Evolutionary conservation across 2,329 filamentous ascomycete genomes (phyloP), one percentile per base, ranked within the genome.

Genomic region (Nannizziopsis arthrosporioides): DNA sequence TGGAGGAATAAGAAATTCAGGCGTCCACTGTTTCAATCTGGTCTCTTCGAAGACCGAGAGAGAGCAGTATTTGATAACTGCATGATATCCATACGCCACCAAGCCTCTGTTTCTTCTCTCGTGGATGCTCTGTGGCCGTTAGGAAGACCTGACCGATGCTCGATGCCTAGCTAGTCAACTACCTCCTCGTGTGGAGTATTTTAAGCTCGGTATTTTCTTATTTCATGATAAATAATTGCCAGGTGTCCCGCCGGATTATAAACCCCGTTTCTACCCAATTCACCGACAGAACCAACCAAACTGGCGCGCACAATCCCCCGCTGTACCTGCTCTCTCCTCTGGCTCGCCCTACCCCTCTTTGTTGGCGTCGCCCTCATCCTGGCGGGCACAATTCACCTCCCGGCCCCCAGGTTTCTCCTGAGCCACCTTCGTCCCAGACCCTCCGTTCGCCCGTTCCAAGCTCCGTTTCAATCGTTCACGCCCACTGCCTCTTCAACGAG

Each of bases 371-470:
- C 57, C 49, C 52, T 68, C 68, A 72, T 62, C 64, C 67, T 73
- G 70, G 70, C 70, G 66, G 69, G 67, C 53, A 59, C 65, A 51
- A 64, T 68, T 50, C 59, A 66, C 52, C 55, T 65, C 51, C 57
- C 63, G 51, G 52, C 63, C 49, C 53, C 58, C 42, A 56, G 69
- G 55, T 63, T 73, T 22, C 61, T 63, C 47, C 63, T 68, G 14
- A 60, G 70, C 55, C 57, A 69, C 55, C 59, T 64, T 55, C 68
- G 71, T 50, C 48, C 72, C 46, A 62, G 63, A 53, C 58, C 58
- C 44, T 56, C 60, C 42, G 55, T 53, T 55, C 51, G 57, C 22
- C 40, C 56, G 22, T 46, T 50, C 53, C 14, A 48, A 53, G 11
- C 50, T 51, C 40, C 40, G 48, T 1, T 51, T 52, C 43, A 46